These are phyloP conservation scores for Secale cereale DNA, from an alignment of 176 grass and related monocot genomes.

Conservation along the genomic window DNA sequence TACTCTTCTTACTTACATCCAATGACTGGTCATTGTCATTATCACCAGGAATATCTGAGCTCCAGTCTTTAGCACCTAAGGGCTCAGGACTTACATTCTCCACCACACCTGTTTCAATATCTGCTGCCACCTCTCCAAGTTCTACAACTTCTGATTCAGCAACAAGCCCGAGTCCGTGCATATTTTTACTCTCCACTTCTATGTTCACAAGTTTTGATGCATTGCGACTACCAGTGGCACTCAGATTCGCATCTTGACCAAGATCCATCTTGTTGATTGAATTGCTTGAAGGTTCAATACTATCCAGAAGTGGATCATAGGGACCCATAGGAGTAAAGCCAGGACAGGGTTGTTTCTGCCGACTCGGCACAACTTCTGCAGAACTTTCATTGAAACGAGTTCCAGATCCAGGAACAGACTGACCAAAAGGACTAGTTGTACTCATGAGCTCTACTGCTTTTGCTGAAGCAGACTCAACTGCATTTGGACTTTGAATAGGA, in stretches of 20 bases:
- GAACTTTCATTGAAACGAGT: conserved; percentile 43
- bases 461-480: conserved; percentile 41
- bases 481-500: conserved; percentile 35
- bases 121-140: conserved; percentile 72
- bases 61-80: conserved; percentile 56
- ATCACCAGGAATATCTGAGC: conserved; percentile 55
- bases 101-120: conserved; percentile 70
- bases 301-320: conserved; percentile 92
- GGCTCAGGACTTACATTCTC: conserved; percentile 81
- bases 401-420: conserved; percentile 45
- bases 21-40: conserved; percentile 60
- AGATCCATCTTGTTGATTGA: conserved; percentile 59
- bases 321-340: conserved; percentile 41
- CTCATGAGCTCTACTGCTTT: conserved; percentile 33
- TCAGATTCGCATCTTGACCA: conserved; percentile 46
- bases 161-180: conserved; percentile 41
- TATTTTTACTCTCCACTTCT: conserved; percentile 53
- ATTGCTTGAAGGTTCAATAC: conserved; percentile 82
- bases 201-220: conserved; percentile 45
- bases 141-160: conserved; percentile 79
- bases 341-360: conserved; percentile 32
- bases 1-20: conserved; percentile 52
- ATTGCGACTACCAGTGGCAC: conserved; percentile 26
- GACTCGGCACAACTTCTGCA: conserved; percentile 32
- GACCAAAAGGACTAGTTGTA: conserved; percentile 29